A percentile compares a stretch with the other conserved stretches of the same genome.
Conservation (phyloP, 2,329 filamentous ascomycete species). For the Apiospora hydei region DNA sequence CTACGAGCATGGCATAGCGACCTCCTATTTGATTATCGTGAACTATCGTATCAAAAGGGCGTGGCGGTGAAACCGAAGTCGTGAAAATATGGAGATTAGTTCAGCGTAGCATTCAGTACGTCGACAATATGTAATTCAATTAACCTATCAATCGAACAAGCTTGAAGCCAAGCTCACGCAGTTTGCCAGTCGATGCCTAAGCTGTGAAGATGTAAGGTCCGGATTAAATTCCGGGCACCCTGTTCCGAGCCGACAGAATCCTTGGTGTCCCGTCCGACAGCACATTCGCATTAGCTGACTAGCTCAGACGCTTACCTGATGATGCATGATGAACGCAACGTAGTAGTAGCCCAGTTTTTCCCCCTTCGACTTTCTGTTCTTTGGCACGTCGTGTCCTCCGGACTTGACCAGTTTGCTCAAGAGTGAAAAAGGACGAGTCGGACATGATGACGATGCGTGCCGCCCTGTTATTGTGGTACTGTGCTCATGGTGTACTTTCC, state of each 20-base stretch:
- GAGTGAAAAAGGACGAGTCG: neutral
- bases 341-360: neutral
- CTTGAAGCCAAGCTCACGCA: neutral
- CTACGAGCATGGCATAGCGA: neutral
- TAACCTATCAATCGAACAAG: neutral
- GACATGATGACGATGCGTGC: neutral
- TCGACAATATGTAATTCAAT: slow-evolving; percentile 5
- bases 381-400: neutral
- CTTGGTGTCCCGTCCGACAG: slow-evolving; percentile 15
- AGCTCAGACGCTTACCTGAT: slow-evolving; percentile 8
- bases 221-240: slow-evolving; percentile 15
- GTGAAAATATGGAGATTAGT: neutral
- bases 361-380: neutral
- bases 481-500: neutral
- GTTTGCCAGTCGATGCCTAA: neutral
- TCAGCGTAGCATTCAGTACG: slow-evolving; percentile 1
- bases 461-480: too few relatives aligned
- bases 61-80: neutral
- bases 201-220: slow-evolving; percentile 9
- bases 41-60: neutral
- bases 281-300: slow-evolving; percentile 9
- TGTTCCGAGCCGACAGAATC: neutral
- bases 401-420: neutral
- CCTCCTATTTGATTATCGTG: neutral
- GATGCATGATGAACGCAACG: slow-evolving; percentile 20